Evolutionary conservation across 1,284 basidiomycete species (phyloP).

Genomic region (Cryptococcus sp.): DNA sequence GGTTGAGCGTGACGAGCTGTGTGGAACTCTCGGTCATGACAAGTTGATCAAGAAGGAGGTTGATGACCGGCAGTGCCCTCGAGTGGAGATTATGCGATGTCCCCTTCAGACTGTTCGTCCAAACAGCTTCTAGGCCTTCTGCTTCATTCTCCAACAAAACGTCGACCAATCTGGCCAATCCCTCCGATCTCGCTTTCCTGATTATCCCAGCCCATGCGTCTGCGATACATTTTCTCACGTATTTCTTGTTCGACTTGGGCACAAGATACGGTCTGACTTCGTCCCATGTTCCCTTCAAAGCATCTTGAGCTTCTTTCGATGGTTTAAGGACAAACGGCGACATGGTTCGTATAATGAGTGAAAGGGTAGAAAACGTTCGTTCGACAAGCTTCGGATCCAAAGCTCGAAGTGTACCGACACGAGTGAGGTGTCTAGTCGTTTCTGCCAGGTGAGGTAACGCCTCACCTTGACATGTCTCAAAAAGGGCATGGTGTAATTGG

Average conservation of each 20-base stretch:
- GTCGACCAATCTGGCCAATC: conserved; percentile 25
- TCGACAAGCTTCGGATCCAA: conserved; percentile 45
- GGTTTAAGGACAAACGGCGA: conserved; percentile 32
- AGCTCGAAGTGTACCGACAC: conserved; percentile 34
- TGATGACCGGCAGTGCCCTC: conserved; percentile 60
- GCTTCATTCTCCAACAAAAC: conserved; percentile 29
- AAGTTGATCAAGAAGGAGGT: conserved; percentile 50
- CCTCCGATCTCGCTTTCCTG: conserved; percentile 38
- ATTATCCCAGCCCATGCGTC: conserved; percentile 46
- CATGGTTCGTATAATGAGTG: conserved; percentile 38
- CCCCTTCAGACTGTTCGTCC: conserved; percentile 44
- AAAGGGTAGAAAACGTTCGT: conserved; percentile 44
- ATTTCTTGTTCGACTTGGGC: conserved; percentile 32
- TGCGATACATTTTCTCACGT: conserved; percentile 44
- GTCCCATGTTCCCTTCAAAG: conserved; percentile 31
- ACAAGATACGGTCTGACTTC: conserved; percentile 34
- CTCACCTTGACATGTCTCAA: conserved; percentile 50
- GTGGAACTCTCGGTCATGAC: conserved; percentile 29
- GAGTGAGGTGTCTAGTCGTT: conserved; percentile 26
- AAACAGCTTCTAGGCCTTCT: conserved; percentile 40
- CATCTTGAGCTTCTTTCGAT: conserved; percentile 11
- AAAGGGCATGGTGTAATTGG: conserved; percentile 40
- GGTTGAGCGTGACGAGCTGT: conserved; percentile 43
- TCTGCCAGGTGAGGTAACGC: conserved; percentile 25
- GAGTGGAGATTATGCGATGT: conserved; percentile 75